Evolutionary conservation across 169 alveolate genomes (phyloP), one percentile per base, ranked within the genome.

Genomic region (Eimeria acervulina): DNA sequence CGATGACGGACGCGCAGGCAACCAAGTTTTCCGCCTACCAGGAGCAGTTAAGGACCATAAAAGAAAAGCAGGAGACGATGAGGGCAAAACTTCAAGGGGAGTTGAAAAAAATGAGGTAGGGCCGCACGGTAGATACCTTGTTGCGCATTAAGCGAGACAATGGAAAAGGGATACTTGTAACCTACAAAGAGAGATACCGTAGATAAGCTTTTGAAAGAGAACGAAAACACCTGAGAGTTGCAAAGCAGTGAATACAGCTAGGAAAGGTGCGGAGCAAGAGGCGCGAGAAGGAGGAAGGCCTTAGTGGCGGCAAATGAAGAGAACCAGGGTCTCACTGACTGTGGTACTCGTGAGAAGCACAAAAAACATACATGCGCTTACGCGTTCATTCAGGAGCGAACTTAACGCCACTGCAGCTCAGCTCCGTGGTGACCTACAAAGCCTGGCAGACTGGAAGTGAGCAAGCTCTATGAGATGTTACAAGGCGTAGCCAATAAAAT

Each of bases 1-100:
- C 94, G 76, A 95, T 95, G 97, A 92, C 90, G 21, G 96, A 94
- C 33, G 78, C 90, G 2, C 96, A 94, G 91, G 92, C 84, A 44
- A 36, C 93, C 84, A 68, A 61, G 70, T 63, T 68, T 23, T 33
- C 94, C 23, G 96, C 92, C 4, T 94, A 68, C 74, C 95, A 72
- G 70, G 84, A 85, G 90, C 93, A 94, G 90, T 10, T 52, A 42
- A 38, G 55, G 21, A 74, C 42, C 38, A 70, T 94, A 12, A 72
- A 70, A 38, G 96, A 83, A 28, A 90, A 94, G 31, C 95, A 95
- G 74, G 95, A 90, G 83, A 70, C 89, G 2, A 31, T 55, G 55
- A 59, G 87, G 85, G 80, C 72, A 52, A 81, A 74, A 70, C 78
- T 63, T 33, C 89, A 87, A 55, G 95, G 70, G 5, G 89, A 84